Evolutionary conservation across 2,329 filamentous ascomycete genomes (phyloP).

Genomic region (Harringtonia lauricola): DNA sequence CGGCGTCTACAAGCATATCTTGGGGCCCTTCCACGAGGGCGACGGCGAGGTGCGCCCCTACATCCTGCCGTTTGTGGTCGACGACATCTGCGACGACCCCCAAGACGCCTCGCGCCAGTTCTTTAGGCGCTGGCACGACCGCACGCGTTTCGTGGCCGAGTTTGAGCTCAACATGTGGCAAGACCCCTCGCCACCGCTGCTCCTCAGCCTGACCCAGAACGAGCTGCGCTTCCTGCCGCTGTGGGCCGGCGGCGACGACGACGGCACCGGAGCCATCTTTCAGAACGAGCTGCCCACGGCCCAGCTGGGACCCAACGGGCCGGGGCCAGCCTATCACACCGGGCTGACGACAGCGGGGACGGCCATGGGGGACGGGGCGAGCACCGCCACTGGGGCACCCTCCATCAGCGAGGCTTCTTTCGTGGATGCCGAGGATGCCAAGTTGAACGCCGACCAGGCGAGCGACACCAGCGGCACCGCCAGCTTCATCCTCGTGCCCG

Average conservation of each 20-base stretch:
- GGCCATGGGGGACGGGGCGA: background rate
- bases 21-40: no score
- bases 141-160: conserved; percentile 7
- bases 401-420: no score
- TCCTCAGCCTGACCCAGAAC: conserved; percentile 39
- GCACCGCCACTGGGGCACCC: no score
- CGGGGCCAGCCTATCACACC: conserved; percentile 35
- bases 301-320: conserved; percentile 32
- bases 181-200: conserved; percentile 26
- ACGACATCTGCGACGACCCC: no score
- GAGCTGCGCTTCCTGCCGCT: conserved; percentile 54
- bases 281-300: conserved; percentile 28
- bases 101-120: background rate
- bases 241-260: conserved; percentile 49
- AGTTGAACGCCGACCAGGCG: background rate
- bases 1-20: no score
- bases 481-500: conserved; percentile 1
- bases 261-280: conserved; percentile 39
- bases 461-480: background rate
- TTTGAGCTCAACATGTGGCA: conserved; percentile 23
- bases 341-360: conserved; percentile 20
- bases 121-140: background rate
- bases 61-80: no score
- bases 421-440: no score
- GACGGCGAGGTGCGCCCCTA: no score